phyloP scores from a whole-genome alignment of 148 eudicot genomes.

The Camellia japonica region DNA sequence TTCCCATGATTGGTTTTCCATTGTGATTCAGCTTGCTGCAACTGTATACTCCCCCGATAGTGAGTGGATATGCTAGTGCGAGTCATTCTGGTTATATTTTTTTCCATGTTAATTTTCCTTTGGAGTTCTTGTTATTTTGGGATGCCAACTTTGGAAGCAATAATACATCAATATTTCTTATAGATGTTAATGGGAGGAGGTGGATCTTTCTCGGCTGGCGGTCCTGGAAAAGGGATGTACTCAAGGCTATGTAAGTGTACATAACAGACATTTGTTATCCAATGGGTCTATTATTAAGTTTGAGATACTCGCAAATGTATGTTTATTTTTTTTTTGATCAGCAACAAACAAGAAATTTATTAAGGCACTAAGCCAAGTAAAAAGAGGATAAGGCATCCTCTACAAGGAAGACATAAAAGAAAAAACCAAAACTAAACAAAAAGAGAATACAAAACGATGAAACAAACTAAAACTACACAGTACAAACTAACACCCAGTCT shows the following conservation, averaged over 20 bases:
- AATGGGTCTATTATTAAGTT: neutral
- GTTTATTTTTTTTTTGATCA: too few relatives aligned
- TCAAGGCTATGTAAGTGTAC: conserved; percentile 80
- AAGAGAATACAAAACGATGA: too few relatives aligned
- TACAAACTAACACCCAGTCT: too few relatives aligned
- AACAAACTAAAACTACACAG: too few relatives aligned
- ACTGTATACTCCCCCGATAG: neutral
- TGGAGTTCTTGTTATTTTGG: neutral
- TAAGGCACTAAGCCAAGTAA: too few relatives aligned
- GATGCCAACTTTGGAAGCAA: neutral
- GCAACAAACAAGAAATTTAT: too few relatives aligned
- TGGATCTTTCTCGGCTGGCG: conserved; percentile 98
- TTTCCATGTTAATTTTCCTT: neutral
- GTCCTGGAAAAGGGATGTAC: conserved; percentile 99
- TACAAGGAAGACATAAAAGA: too few relatives aligned
- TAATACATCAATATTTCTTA: conserved; percentile 2
- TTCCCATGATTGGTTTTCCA: neutral
- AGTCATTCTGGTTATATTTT: neutral
- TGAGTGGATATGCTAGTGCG: neutral
- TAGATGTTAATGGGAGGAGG: conserved; percentile 99
- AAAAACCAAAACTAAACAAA: too few relatives aligned
- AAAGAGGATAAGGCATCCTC: too few relatives aligned
- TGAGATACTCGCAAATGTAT: conserved; percentile 7
- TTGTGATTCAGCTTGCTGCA: conserved; percentile 1
- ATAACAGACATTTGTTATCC: neutral